phyloP scores from a whole-genome alignment of 352 stramenopile species.

The Pythium sp. region DNA sequence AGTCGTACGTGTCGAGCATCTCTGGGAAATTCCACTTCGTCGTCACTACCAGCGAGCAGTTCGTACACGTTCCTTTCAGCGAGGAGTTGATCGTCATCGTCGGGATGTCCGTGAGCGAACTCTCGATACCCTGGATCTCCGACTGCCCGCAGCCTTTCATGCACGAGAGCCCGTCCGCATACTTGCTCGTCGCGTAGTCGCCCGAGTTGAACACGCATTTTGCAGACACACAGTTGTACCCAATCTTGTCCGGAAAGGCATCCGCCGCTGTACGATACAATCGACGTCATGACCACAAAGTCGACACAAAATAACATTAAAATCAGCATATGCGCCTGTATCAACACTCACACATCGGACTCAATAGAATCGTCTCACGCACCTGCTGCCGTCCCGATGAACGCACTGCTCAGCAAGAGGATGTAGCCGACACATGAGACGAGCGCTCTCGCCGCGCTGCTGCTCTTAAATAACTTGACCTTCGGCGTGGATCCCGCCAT shows the following conservation, averaged over 20 bases:
- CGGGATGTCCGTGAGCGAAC: slow-evolving; percentile 46
- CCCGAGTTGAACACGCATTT: slow-evolving; percentile 45
- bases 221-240: slow-evolving; percentile 46
- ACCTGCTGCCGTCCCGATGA: slow-evolving; percentile 4
- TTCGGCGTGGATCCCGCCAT: neutral
- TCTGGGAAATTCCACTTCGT: slow-evolving; percentile 74
- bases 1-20: slow-evolving; percentile 62
- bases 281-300: neutral
- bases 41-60: slow-evolving; percentile 56
- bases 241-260: slow-evolving; percentile 31
- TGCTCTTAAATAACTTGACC: neutral
- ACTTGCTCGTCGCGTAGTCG: slow-evolving; percentile 29
- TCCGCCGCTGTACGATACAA: slow-evolving; percentile 17
- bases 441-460: neutral
- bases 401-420: neutral
- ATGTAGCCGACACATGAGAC: slow-evolving; percentile 1
- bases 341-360: no score
- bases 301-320: neutral
- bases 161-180: slow-evolving; percentile 44
- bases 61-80: slow-evolving; percentile 66
- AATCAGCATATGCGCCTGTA: neutral
- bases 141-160: slow-evolving; percentile 45
- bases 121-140: slow-evolving; percentile 43
- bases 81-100: slow-evolving; percentile 43
- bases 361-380: neutral